Evolutionary conservation across 2,329 filamentous ascomycete species (phyloP).

Genomic region (Arthroderma uncinatum): DNA sequence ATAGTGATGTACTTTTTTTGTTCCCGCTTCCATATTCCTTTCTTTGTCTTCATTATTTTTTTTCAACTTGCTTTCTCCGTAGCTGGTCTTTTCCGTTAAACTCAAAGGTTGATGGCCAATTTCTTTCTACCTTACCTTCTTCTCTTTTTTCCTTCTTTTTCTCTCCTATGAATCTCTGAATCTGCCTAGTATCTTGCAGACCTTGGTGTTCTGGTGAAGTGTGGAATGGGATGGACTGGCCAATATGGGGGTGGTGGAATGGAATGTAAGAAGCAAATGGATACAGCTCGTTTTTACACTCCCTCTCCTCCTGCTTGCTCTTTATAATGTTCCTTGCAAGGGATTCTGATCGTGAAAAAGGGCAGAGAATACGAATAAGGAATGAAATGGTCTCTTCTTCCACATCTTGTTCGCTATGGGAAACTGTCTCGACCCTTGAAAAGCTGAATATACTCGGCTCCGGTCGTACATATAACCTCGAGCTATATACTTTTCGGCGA

Average conservation of each 20-base stretch:
- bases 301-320: background rate
- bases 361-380: no score
- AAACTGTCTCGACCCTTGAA: no score
- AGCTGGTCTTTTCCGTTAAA: conserved; percentile 1
- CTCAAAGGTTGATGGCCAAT: conserved; percentile 17
- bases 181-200: conserved; percentile 4
- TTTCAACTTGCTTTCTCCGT: conserved; percentile 2
- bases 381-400: background rate
- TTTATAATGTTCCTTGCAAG: no score
- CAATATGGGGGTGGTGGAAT: background rate
- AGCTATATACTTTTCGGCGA: background rate
- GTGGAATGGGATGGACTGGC: conserved; percentile 5
- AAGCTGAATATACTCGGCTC: background rate
- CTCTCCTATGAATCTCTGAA: conserved; percentile 12
- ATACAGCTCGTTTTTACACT: background rate
- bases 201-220: conserved; percentile 13
- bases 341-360: no score
- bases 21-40: background rate
- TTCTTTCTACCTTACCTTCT: conserved; percentile 22
- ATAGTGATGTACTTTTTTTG: conserved; percentile 13
- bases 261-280: background rate
- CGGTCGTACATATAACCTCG: background rate
- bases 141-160: conserved; percentile 16
- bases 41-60: background rate
- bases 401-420: no score